Evolutionary conservation across 139 green algal species (phyloP), one percentile per base, ranked within the genome.

Genomic region (Chlamydomonas schloesseri): DNA sequence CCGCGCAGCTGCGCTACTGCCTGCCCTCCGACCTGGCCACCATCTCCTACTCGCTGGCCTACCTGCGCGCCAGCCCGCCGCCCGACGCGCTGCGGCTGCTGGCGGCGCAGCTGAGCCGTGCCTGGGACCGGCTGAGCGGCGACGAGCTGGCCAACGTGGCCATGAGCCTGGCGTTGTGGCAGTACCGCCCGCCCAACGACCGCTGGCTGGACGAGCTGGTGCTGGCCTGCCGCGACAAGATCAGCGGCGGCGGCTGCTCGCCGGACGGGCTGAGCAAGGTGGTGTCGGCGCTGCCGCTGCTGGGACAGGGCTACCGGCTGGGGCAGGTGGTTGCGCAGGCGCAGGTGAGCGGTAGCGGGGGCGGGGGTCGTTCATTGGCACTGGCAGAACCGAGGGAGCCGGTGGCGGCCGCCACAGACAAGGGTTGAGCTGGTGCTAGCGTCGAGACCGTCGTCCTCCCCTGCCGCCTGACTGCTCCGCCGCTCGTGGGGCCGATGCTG

Each of bases 121-220:
- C 26, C 46, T 87, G 81, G 81, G 21, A 60, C 34, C 36, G 57
- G 15, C 53, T 79, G 6, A 80, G 33, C 13, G 81, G 69, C 55
- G 81, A 87, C 50, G 81, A 87, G 81, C 53, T 87, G 53, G 81
- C 81, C 68, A 87, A 87, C 57, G 58, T 75, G 42, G 81, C 81
- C 24, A 87, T 87, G 81, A 79, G 69, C 34, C 69, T 87, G 81
- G 81, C 81, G 69, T 53, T 87, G 26, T 87, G 81, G 81, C 69
- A 80, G 50, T 87, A 87, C 69, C 55, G 55, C 55, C 81, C 81
- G 55, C 69, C 33, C 29, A 57, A 4, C 3, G 79, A 85, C 65
- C 77, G 79, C 33, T 87, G 81, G 81, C 24, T 87, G 34, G 81
- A 87, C 69, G 81, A 87, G 68, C 69, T 87, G 69, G 81, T 79